Base-by-base conservation (phyloP, 2,329 filamentous ascomycete genomes). In the Penicillium psychrosexuale region DNA sequence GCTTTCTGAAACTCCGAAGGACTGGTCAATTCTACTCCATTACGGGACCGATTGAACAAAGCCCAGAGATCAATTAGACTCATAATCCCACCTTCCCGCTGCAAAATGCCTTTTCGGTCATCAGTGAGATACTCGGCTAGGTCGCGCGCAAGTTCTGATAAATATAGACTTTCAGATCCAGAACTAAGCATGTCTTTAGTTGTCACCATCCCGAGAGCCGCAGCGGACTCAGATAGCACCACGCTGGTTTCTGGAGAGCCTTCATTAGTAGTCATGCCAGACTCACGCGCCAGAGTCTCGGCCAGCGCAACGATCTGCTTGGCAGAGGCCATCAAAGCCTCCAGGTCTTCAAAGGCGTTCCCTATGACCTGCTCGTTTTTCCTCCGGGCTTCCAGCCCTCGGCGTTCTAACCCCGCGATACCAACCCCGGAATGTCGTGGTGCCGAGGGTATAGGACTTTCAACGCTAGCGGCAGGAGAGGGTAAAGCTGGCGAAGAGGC, bases 281-380 rank as follows among this genome's bases (percentile, higher is more conserved):
- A 78, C 67, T 92, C 88, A 12, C 84, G 80, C 1, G 91, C 86
- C 64, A 97, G 93, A 15, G 86, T 86, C 72, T 97, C 93, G 0
- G 94, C 94, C 39, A 99, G 85, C 5, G 91, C 91, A 47, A 97
- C 88, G 46, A 99, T 91, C 69, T 99, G 91, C 70, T 97, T 97
- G 5, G 94, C 94, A 3, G 93, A 97, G 3, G 92, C 91, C 93
- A 97, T 99, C 36, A 99, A 80, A 3, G 94, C 92, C 70, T 97
- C 93, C 0, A 99, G 82, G 67, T 99, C 94, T 70, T 97, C 93
- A 66, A 99, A 99, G 0, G 94, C 92, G 61, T 84, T 91, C 27
- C 93, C 93, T 61, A 99, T 96, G 47, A 97, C 87, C 9, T 91
- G 76, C 72, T 97, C 91, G 65, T 97, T 97, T 72, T 96, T 96